Base-by-base conservation (phyloP, 495 filamentous ascomycete genomes). In the Thermothielavioides terrestris region DNA sequence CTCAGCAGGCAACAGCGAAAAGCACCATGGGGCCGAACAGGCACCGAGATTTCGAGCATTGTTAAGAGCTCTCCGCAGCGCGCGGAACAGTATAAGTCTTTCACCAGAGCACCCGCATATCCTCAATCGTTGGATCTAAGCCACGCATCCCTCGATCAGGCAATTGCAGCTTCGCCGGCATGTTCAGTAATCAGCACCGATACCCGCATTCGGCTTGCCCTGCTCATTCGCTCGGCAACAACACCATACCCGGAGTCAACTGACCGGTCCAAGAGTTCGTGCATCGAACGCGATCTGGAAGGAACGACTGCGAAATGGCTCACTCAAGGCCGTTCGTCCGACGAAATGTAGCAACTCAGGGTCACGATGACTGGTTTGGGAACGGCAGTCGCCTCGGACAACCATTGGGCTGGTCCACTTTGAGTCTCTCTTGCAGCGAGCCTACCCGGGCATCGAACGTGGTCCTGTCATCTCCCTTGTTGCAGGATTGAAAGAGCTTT, bases 1-100 rank as follows among this genome's bases (percentile, higher is more conserved):
- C 8, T 5, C 52, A 45, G 34, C 52, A 55, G 52, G 52, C 52
- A 55, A 14, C 52, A 54, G 34, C 32, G 4, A 41, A 41, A 46
- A 2, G 21, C 17, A 15, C 49, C n/a, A 17, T 9, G 23, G 10
- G 34, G 23, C 42, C 37, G 20, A 30, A 25, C 37, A 54, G 39
- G 26, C 21, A n/a, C 12, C 31, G 32, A 25, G 17, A 45, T 52
- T 7, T 17, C 35, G 15, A 28, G 46, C 6, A 37, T 37, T 23
- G 17, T 21, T 3, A 20, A 21, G 9, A 21, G 20, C 35, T 37
- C 9, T n/a, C 25, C n/a, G 25, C 40, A 17, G 10, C 26, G 38
- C 10, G 5, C 22, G 4, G 21, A n/a, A 21, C 11, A 12, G 35
- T 18, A 9, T 8, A 18, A n/a, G n/a, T n/a, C n/a, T n/a, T n/a